Evolutionary conservation across 1,284 basidiomycete species (phyloP), one percentile per base, ranked within the genome.

Genomic region (Rhodotorula sp.): DNA sequence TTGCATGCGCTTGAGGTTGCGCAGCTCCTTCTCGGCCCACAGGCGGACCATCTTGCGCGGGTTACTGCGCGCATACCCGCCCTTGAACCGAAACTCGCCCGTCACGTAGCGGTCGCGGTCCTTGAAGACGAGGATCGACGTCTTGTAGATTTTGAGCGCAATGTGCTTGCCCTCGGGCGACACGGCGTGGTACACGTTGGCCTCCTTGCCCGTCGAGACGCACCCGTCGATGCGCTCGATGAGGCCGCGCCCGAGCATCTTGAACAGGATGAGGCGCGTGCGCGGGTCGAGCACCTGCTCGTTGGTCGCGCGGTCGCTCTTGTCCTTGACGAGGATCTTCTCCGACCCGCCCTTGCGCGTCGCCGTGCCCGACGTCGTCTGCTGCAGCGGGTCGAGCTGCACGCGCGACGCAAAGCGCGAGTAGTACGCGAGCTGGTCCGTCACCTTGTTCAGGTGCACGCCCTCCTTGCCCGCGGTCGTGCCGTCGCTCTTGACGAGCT

Each of bases 21-120:
- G 88, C 88, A 97, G 91, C 82, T 99, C 97, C 83, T 99, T 99
- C 82, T 99, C 97, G 0, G 97, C 97, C 97, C 97, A 99, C 12
- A 99, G 84, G 17, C 93, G 87, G 23, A 99, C 96, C 96, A 99
- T 99, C 83, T 99, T 99, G 53, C 97, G 88, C 14, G 97, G 96
- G 80, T 99, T 99, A 76, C 88, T 89, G 63, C 90, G 89, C 75
- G 90, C 90, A 81, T 99, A 99, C 12, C 96, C 96, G 73, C 91
- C 88, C 52, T 93, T 87, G 84, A 99, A 99, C 14, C 97, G 89
- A 80, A 91, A 91, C 81, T 99, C 97, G 61, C 87, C 87, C 27
- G 75, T 77, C 48, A 98, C 94, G 81, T 98, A 98, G 69, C 91
- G 90, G 80, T 97, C 93, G 17, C 97, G 89, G 78, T 98, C 92